Evolutionary conservation across 192 early-diverging fungal genomes (phyloP).

Genomic region (Coemansia sp.): DNA sequence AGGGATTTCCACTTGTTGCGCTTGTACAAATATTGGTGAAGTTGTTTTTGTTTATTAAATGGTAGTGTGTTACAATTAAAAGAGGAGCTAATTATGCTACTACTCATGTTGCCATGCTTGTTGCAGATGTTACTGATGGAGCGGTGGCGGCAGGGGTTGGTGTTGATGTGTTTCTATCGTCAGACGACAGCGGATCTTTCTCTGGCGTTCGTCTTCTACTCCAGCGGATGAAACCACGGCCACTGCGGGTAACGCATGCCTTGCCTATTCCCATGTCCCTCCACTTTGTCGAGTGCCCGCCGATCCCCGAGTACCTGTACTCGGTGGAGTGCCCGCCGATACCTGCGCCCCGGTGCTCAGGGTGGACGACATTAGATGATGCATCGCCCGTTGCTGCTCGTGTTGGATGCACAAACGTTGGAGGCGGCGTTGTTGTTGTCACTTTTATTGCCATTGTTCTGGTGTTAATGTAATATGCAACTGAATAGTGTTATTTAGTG

Average conservation of each 20-base stretch:
- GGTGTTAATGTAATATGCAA: too few species aligned
- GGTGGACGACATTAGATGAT: conserved; percentile 9
- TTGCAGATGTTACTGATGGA: neutral
- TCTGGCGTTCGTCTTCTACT: neutral
- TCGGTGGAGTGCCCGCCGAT: conserved; percentile 22
- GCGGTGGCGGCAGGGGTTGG: too few species aligned
- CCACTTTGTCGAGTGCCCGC: conserved; percentile 17
- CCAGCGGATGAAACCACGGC: neutral
- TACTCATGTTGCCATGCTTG: too few species aligned
- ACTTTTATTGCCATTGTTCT: too few species aligned
- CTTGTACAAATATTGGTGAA: too few species aligned
- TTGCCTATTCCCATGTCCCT: conserved; percentile 35
- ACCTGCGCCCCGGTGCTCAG: conserved; percentile 11
- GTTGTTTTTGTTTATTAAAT: neutral
- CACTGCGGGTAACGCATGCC: conserved; percentile 12
- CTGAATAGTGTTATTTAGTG: too few species aligned
- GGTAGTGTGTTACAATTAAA: neutral
- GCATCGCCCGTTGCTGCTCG: neutral
- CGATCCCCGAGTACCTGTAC: conserved; percentile 19
- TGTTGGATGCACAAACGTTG: conserved; percentile 3
- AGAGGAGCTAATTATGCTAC: too few species aligned
- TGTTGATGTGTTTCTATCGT: neutral
- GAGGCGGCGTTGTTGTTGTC: neutral
- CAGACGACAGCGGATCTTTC: neutral
- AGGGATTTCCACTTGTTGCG: too few species aligned